Base-by-base conservation (phyloP, 2,329 filamentous ascomycete species). In the Madurella fahalii region DNA sequence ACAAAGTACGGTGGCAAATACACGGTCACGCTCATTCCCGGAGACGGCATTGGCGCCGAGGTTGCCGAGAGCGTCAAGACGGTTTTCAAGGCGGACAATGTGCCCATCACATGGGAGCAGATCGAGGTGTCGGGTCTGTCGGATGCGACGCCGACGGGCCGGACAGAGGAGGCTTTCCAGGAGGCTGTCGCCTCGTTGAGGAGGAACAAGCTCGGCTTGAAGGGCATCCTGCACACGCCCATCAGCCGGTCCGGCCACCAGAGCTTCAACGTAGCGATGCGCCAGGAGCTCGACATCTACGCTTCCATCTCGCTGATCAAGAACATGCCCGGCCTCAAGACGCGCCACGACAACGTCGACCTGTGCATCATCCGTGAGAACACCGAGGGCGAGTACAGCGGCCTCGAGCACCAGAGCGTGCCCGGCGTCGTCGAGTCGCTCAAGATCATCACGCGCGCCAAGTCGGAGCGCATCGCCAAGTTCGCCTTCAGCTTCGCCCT, bases 321-420 rank as follows among this genome's bases (percentile, higher is more conserved):
- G 87, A 99, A 99, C 82, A 97, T 99, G 69, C 94, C 94, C 67
- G 94, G 94, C 69, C 96, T 97, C 82, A 78, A 94, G 77, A 99
- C 94, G 61, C 90, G 94, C 73, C 94, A 99, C 83, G 87, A 95
- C 76, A 84, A 94, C 75, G 90, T 99, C 73, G 94, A 99, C 74
- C 85, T 97, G 65, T 96, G 92, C 85, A 96, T 99, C 77, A 96
- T 99, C 77, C 94, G 94, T 78, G 94, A 99, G 82, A 99, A 99
- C 83, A 99, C 94, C 71, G 94, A 99, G 83, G 94, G 94, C 71
- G 94, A 99, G 82, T 99, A 99, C 83, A 96, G 91, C 63, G 94
- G 94, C 59, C 86, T 99, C 60, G 94, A 99, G 83, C 94, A 99
- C 81, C 93, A 97, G 82, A 95, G 90, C 61, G 94, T 99, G 50